phyloP scores from a whole-genome alignment of 441 rosid genomes.

The Raphanus hybrid region DNA sequence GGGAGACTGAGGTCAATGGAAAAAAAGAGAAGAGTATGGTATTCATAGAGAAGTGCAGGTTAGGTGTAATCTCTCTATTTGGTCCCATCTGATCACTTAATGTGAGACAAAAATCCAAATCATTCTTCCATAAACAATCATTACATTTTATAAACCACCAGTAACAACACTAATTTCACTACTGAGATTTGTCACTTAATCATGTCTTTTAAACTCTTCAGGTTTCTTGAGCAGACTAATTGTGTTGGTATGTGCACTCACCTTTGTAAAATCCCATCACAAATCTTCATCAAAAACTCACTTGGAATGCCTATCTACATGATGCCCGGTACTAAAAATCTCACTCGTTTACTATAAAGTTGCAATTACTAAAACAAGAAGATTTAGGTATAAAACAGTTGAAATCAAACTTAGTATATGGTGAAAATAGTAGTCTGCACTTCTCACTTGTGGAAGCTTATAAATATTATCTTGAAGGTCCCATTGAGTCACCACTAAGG shows the following conservation, averaged over 20 bases:
- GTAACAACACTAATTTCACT: neutral
- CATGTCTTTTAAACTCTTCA: slow-evolving; percentile 36
- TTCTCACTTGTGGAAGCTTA: slow-evolving; percentile 55
- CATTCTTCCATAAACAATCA: slow-evolving; percentile 42
- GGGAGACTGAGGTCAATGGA: slow-evolving; percentile 81
- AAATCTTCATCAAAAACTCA: slow-evolving; percentile 75
- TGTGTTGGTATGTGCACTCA: slow-evolving; percentile 95
- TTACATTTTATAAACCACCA: slow-evolving; percentile 44
- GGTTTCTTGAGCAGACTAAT: slow-evolving; percentile 86
- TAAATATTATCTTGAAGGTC: slow-evolving; percentile 54
- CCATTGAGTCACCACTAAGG: slow-evolving; percentile 67
- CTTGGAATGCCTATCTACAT: slow-evolving; percentile 89
- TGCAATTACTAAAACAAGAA: slow-evolving; percentile 3
- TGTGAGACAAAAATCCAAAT: slow-evolving; percentile 39
- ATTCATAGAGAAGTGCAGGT: slow-evolving; percentile 92
- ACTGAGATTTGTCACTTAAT: slow-evolving; percentile 27
- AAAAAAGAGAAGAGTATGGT: slow-evolving; percentile 81
- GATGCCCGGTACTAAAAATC: slow-evolving; percentile 75
- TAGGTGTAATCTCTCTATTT: slow-evolving; percentile 31
- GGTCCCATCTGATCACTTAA: slow-evolving; percentile 50
- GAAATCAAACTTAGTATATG: slow-evolving; percentile 22
- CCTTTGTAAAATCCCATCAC: slow-evolving; percentile 81
- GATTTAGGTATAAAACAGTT: slow-evolving; percentile 17
- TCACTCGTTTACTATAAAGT: neutral
- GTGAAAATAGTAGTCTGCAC: slow-evolving; percentile 58